Evolutionary conservation across 306 rosid genomes (phyloP), one percentile per base, ranked within the genome.

Genomic region (Dalbergia cochinchinensis): DNA sequence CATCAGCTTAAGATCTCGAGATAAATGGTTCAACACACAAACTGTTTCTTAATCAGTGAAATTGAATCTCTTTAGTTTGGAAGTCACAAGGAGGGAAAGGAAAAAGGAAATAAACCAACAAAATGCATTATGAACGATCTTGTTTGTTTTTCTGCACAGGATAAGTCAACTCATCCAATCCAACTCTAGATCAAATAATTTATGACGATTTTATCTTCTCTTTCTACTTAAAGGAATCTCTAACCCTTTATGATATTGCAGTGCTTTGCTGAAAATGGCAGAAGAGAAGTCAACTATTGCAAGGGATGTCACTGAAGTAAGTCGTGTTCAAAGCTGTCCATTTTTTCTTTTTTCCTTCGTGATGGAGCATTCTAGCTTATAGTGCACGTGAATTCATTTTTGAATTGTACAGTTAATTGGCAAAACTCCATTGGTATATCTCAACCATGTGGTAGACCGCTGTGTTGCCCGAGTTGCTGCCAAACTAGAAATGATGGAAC

Each of bases 401-500:
- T 72, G 42, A 34, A 69, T 70, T 81, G 71, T 73, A 8, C 86
- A 91, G 98, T 79, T 93, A 41, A 86, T 93, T 41, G 98, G 94
- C n/a, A 90, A 88, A 39, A 93, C 98, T 11, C 97, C 98, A 6
- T 72, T 93, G 84, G 94, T 93, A 0, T 94, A 88, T 88, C 98
- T 94, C 86, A 94, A 92, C 87, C 94, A 61, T 57, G 78, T 94
- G 4, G 90, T 86, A 11, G 94, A 91, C 82, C 97, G 91, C 13
- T 94, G 98, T 31, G 94, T 86, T 42, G 94, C 87, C 5, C 78
- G 66, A 62, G 74, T 94, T 84, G 98, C 98, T 53, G 98, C 98
- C 5, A 94, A 92, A 89, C 86, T 94, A 64, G 98, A 94, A 89
- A 87, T 89, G 98, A 84, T 94, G 98, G 98, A 94, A 55, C 98